A percentile compares a stretch with the other conserved stretches of the same genome.
Conservation (phyloP, 192 early-diverging fungal species). For the Coemansia sp. region DNA sequence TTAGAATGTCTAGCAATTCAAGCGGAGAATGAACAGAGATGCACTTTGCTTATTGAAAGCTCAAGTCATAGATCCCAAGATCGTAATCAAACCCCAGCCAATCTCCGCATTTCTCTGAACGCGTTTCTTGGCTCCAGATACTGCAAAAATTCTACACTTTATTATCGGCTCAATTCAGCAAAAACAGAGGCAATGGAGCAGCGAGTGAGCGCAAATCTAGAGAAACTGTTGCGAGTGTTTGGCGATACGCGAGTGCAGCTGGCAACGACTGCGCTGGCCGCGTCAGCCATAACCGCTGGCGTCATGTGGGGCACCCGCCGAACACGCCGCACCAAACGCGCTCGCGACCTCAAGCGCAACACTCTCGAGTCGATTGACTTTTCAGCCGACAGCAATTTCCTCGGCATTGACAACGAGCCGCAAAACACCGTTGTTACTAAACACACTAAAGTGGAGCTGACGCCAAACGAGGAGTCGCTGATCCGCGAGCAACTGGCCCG, state of each 20-base stretch:
- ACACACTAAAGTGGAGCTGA: conserved; percentile 36
- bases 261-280: conserved; percentile 59
- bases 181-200: background rate
- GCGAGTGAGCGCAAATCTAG: conserved; percentile 7
- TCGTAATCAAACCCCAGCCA: no score
- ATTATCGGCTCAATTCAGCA: background rate
- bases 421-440: conserved; percentile 27
- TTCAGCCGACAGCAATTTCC: conserved; percentile 8
- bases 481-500: conserved; percentile 82
- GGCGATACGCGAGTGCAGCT: conserved; percentile 46
- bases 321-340: conserved; percentile 49
- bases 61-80: no score
- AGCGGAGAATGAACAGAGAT: background rate
- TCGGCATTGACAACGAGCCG: conserved; percentile 1
- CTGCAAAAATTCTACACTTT: conserved; percentile 3
- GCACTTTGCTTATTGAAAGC: background rate
- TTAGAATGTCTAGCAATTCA: background rate
- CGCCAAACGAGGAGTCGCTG: conserved; percentile 62
- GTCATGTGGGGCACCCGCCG: conserved; percentile 58
- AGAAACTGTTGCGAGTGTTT: conserved; percentile 31
- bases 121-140: no score
- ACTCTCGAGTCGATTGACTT: conserved; percentile 34
- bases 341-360: conserved; percentile 60
- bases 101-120: no score
- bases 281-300: conserved; percentile 63